A percentile compares a stretch with the other conserved stretches of the same genome.
Evolutionary conservation across 2,329 filamentous ascomycete genomes (phyloP).

Genomic region (Aureobasidium sp.): DNA sequence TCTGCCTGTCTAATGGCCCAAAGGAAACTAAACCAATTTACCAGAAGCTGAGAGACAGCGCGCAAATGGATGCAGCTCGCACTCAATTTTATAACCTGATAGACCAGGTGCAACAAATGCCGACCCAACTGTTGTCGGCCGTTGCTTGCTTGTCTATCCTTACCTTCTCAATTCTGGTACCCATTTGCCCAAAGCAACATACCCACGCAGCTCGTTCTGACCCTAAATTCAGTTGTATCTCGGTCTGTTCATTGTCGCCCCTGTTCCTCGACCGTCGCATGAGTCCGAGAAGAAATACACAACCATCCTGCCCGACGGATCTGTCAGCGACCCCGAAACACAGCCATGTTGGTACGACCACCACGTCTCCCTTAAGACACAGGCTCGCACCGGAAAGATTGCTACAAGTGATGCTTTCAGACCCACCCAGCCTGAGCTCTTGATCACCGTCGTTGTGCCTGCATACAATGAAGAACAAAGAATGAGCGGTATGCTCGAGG

Average conservation of each 20-base stretch:
- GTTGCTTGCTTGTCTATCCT: conserved; percentile 15
- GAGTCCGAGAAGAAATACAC: conserved; percentile 78
- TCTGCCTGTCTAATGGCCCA: background rate
- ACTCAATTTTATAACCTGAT: background rate
- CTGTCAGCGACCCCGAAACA: conserved; percentile 43
- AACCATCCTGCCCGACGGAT: conserved; percentile 60
- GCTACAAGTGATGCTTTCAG: conserved; percentile 39
- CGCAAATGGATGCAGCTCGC: background rate
- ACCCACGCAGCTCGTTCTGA: background rate
- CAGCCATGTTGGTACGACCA: conserved; percentile 84
- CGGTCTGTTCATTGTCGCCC: conserved; percentile 65
- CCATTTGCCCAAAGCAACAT: background rate
- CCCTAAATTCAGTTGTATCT: conserved; percentile 18
- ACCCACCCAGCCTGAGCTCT: conserved; percentile 70
- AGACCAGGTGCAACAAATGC: conserved; percentile 1
- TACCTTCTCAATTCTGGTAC: conserved; percentile 21
- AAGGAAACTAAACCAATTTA: background rate
- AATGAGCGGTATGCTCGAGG: conserved; percentile 74
- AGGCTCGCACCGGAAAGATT: conserved; percentile 26
- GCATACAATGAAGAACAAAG: conserved; percentile 91
- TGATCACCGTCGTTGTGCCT: conserved; percentile 84
- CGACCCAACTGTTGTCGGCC: background rate
- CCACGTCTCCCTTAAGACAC: conserved; percentile 51
- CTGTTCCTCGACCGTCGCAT: conserved; percentile 64
- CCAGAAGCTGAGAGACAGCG: conserved; percentile 2